These are phyloP conservation scores for Cyberlindnera xylosilytica DNA, from an alignment of 805 yeast genomes.

Conservation along the genomic window DNA sequence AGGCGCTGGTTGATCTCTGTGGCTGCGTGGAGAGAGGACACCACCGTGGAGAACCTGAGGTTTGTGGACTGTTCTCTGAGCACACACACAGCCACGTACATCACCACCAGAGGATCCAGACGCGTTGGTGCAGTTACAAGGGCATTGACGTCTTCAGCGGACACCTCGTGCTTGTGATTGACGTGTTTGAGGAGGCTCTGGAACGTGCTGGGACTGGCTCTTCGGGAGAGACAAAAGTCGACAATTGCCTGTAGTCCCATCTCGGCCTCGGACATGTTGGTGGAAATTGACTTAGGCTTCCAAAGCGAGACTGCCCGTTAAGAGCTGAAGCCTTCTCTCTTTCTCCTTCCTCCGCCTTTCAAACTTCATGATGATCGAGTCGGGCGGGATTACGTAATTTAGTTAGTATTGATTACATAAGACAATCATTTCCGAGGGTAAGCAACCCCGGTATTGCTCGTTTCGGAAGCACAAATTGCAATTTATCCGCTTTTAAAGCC, in stretches of 20 bases:
- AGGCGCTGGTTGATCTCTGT: constrained; percentile 18
- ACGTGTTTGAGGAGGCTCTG: constrained; percentile 23
- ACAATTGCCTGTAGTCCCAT: constrained; percentile 10
- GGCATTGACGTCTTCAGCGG: constrained; percentile 11
- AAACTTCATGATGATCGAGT: too few relatives aligned
- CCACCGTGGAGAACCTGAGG: constrained; percentile 14
- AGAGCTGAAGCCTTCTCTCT: too few relatives aligned
- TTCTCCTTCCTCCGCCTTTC: too few relatives aligned
- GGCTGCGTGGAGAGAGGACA: constrained; percentile 12
- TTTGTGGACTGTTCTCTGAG: constrained; percentile 11
- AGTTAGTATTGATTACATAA: too few relatives aligned
- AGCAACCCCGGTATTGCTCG: too few relatives aligned
- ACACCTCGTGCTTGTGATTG: constrained; percentile 21
- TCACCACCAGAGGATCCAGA: constrained; percentile 22
- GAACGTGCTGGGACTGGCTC: constrained; percentile 18
- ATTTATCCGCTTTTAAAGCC: too few relatives aligned
- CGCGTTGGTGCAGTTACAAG: constrained; percentile 7
- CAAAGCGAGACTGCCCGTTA: too few relatives aligned
- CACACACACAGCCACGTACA: constrained; percentile 17
- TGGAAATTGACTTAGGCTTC: too few relatives aligned
- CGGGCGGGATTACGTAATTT: too few relatives aligned
- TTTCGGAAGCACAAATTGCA: too few relatives aligned
- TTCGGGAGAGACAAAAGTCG: constrained; percentile 15
- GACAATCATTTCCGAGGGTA: too few relatives aligned
- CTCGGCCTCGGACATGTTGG: too few relatives aligned